Base-by-base conservation (phyloP, 257 asterid species). In the Salvia splendens region DNA sequence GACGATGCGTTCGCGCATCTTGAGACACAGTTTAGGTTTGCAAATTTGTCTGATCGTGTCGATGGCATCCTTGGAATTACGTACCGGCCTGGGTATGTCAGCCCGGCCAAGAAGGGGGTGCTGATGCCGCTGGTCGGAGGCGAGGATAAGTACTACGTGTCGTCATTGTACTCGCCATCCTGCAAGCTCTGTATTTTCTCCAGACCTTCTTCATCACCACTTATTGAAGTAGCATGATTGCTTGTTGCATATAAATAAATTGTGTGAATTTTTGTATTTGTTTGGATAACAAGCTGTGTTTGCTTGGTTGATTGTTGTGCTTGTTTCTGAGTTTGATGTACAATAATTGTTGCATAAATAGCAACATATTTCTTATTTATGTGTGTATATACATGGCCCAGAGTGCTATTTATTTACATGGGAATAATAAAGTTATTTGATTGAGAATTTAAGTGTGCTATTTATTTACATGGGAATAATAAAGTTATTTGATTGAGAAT, bases 81-180 rank as follows among this genome's bases (percentile, higher is more conserved):
- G 5, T 89, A 87, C 47, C 70, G 80, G 84, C 88, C 95, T 0
- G 91, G 83, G 1, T 89, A 77, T 12, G 76, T 67, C 0, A 83
- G 86, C 24, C 86, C 91, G 5, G 95, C 82, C 20, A 89, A 85
- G 82, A 71, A 73, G 48, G 95, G 92, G 0, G 88, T 85, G 57
- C 73, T 89, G 0, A 87, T 89, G 93, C 86, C 93, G 15, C 61
- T 82, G 75, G 76, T 85, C 84, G 92, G 96, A 0, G 92, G 92
- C 2, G 95, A 87, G 62, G 91, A 84, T 41, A 84, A 85, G 80
- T 89, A 84, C 77, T 65, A 57, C 30, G 81, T 91, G 0, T 60
- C 86, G 8, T 87, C 91, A 1, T 81, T 82, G 2, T 71, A 71
- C 43, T 84, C 95, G 59, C 43, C 85, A 15, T 47, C 69, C 38